A percentile compares a stretch with the other conserved stretches of the same genome.
Conservation (phyloP, 768 basidiomycete genomes). For the Pleurotus djamor region DNA sequence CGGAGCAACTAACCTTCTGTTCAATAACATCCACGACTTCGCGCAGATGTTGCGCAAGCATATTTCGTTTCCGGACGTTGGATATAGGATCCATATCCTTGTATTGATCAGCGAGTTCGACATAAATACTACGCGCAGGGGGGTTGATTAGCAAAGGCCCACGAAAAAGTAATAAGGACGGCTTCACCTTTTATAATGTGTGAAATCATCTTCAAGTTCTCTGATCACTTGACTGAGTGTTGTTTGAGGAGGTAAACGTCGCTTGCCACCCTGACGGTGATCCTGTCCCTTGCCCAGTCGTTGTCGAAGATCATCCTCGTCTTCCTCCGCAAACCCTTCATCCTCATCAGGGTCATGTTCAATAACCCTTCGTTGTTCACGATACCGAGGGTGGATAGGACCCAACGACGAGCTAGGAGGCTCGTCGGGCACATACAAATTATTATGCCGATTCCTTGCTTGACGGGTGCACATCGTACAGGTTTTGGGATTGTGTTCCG, state of each 20-base stretch:
- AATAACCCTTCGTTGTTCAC: not conserved
- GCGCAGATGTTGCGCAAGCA: slow-evolving; percentile 84
- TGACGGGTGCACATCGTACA: slow-evolving; percentile 63
- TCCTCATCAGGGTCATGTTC: slow-evolving; percentile 29
- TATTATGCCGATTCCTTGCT: slow-evolving; percentile 21
- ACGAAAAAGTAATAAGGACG: slow-evolving; percentile 18
- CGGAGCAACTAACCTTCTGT: slow-evolving; percentile 62
- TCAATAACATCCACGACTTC: slow-evolving; percentile 94
- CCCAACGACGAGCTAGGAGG: slow-evolving; percentile 15
- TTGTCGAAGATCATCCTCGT: slow-evolving; percentile 27
- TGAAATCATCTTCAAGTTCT: slow-evolving; percentile 94
- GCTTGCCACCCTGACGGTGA: slow-evolving; percentile 27
- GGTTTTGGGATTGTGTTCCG: slow-evolving; percentile 69
- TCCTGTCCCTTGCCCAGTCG: slow-evolving; percentile 27
- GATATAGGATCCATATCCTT: slow-evolving; percentile 84
- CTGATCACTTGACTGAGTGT: slow-evolving; percentile 78
- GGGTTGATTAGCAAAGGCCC: slow-evolving; percentile 6
- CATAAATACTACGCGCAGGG: slow-evolving; percentile 67
- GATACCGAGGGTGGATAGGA: slow-evolving; percentile 16
- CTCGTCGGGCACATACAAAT: slow-evolving; percentile 2
- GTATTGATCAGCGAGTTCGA: slow-evolving; percentile 92
- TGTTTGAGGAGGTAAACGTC: slow-evolving; percentile 79
- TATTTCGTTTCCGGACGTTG: slow-evolving; percentile 76
- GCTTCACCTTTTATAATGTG: slow-evolving; percentile 84
- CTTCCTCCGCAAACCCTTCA: slow-evolving; percentile 47